Percentiles rank a stretch among this genome's conserved stretches.
phyloP scores from a whole-genome alignment of 495 filamentous ascomycete genomes.

The Lasiosphaeriaceae sp. region DNA sequence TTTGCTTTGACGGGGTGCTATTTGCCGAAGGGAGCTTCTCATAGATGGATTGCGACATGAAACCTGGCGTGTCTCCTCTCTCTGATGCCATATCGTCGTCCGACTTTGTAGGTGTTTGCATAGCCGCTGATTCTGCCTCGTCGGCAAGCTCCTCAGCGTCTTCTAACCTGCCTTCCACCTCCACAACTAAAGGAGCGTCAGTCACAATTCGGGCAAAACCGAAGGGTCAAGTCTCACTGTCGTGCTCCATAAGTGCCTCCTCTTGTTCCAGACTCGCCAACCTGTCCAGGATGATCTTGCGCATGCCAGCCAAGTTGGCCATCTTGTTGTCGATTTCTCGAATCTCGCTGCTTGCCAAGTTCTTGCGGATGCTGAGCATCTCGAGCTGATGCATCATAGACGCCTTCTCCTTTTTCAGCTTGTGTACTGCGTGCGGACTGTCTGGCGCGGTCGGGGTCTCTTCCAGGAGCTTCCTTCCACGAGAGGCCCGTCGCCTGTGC shows the following conservation, averaged over 20 bases:
- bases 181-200: conserved; percentile 56
- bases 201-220: background rate
- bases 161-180: conserved; percentile 81
- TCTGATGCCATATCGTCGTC: conserved; percentile 51
- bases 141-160: conserved; percentile 74
- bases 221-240: conserved; percentile 51
- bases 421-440: conserved; percentile 59
- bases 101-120: conserved; percentile 50
- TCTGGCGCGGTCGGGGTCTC: conserved; percentile 49
- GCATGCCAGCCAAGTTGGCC: conserved; percentile 87
- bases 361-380: conserved; percentile 89
- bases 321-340: conserved; percentile 97
- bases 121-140: conserved; percentile 57
- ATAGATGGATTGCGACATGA: conserved; percentile 98
- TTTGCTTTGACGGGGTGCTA: conserved; percentile 47
- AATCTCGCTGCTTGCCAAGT: conserved; percentile 96
- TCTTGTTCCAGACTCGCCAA: conserved; percentile 88
- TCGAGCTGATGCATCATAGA: conserved; percentile 77
- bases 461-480: conserved; percentile 69
- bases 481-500: conserved; percentile 66
- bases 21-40: conserved; percentile 74
- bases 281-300: conserved; percentile 86
- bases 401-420: conserved; percentile 73
- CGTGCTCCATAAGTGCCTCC: conserved; percentile 83
- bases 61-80: conserved; percentile 57